These are phyloP conservation scores for Phytopythium boreale DNA, from an alignment of 352 stramenopile genomes.

Conservation along the genomic window DNA sequence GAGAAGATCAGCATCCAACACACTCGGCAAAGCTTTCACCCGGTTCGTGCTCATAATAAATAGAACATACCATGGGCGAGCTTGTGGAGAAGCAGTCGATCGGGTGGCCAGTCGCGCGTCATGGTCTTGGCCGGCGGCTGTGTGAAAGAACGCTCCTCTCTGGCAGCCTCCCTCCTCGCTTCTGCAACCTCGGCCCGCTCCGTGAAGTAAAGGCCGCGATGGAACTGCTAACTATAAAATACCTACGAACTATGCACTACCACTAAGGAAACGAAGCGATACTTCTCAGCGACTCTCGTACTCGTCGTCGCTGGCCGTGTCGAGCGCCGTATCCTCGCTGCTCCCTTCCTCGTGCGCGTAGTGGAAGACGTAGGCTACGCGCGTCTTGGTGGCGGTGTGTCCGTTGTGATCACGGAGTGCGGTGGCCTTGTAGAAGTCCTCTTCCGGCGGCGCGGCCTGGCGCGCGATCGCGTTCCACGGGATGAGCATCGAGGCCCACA, in stretches of 20 bases:
- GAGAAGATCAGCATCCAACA: not conserved
- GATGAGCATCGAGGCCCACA: constrained; percentile 39
- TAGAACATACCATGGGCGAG: not conserved
- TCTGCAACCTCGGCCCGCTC: not conserved
- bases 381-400: constrained; percentile 1
- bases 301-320: constrained; percentile 9
- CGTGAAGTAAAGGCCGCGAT: not conserved
- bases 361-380: not conserved
- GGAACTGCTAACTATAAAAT: not conserved
- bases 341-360: constrained; percentile 5
- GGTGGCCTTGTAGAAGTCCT: constrained; percentile 9
- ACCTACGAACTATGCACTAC: not conserved
- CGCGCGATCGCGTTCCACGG: constrained; percentile 38
- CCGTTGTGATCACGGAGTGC: not conserved
- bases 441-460: not conserved
- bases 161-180: not conserved
- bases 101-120: not conserved
- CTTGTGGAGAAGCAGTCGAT: not conserved
- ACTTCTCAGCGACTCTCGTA: not conserved
- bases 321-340: constrained; percentile 8
- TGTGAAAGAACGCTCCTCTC: not conserved
- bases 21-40: not conserved
- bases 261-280: not conserved
- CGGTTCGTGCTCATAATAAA: not conserved
- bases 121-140: no score